Conservation (phyloP, 179 eudicot species). For the Silene vulgaris region DNA sequence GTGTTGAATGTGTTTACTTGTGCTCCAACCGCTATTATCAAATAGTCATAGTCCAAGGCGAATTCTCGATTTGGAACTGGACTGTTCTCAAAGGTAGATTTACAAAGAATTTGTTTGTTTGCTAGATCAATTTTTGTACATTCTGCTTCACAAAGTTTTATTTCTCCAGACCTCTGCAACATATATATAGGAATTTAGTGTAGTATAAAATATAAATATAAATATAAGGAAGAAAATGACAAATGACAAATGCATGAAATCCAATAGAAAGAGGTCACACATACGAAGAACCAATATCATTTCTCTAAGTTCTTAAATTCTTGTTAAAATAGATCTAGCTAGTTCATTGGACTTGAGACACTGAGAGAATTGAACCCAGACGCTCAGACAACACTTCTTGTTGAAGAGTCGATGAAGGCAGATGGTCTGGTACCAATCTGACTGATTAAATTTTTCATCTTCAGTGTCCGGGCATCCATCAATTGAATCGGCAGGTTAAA, state of each 20-base stretch:
- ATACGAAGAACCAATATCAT: neutral
- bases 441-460: too few species aligned
- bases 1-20: conserved; percentile 88
- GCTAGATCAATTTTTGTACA: conserved; percentile 64
- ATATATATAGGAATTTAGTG: neutral
- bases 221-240: neutral
- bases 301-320: neutral
- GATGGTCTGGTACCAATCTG: too few species aligned
- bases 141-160: conserved; percentile 73
- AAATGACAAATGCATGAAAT: neutral
- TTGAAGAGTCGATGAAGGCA: too few species aligned
- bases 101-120: conserved; percentile 55
- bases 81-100: conserved; percentile 43
- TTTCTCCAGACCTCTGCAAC: conserved; percentile 54
- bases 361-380: too few species aligned
- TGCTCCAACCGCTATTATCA: conserved; percentile 77
- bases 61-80: conserved; percentile 58
- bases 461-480: too few species aligned
- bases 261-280: neutral
- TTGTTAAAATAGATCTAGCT: neutral
- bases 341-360: neutral
- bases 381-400: too few species aligned
- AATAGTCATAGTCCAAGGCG: conserved; percentile 66
- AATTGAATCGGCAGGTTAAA: too few species aligned
- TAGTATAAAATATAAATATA: neutral